phyloP scores from a whole-genome alignment of 1,139 yeast species.

The Pichia kudriavzevii region DNA sequence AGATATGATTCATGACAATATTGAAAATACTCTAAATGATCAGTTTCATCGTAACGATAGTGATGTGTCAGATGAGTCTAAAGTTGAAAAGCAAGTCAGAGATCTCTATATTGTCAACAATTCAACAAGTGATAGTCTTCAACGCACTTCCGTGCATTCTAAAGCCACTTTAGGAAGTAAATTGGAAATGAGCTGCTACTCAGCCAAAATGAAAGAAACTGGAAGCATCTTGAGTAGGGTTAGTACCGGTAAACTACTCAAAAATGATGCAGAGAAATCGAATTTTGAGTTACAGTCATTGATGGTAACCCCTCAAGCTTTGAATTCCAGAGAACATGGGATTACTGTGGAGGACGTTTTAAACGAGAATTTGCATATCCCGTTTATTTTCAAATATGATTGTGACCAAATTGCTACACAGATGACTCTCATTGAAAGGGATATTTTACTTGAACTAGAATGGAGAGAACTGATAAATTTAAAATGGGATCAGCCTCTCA shows the following conservation, averaged over 20 bases:
- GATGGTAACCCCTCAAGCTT: constrained; percentile 21
- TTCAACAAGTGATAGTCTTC: constrained; percentile 7
- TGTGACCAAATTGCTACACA: constrained; percentile 67
- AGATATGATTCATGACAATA: neutral
- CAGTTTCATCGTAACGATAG: constrained; percentile 1
- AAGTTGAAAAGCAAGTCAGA: constrained; percentile 26
- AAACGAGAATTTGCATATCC: constrained; percentile 48
- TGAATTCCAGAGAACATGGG: constrained; percentile 12
- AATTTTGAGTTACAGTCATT: constrained; percentile 26
- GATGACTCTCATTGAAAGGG: constrained; percentile 79
- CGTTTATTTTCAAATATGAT: constrained; percentile 69
- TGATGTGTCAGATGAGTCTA: constrained; percentile 22
- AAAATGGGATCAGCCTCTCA: constrained; percentile 61
- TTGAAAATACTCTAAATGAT: neutral
- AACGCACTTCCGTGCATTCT: neutral
- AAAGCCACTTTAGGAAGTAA: constrained; percentile 2
- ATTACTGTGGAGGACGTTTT: constrained; percentile 32
- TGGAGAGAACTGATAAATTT: constrained; percentile 86
- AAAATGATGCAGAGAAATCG: constrained; percentile 16
- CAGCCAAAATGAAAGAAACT: constrained; percentile 4
- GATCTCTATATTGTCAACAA: constrained; percentile 23
- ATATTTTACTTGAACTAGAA: constrained; percentile 75
- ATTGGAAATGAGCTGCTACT: constrained; percentile 14
- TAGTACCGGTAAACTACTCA: constrained; percentile 13
- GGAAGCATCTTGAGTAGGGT: constrained; percentile 13